Percentiles rank a stretch among this genome's conserved stretches.
Conservation (phyloP, 176 grass and related monocot species). For the Neostapfia colusana region DNA sequence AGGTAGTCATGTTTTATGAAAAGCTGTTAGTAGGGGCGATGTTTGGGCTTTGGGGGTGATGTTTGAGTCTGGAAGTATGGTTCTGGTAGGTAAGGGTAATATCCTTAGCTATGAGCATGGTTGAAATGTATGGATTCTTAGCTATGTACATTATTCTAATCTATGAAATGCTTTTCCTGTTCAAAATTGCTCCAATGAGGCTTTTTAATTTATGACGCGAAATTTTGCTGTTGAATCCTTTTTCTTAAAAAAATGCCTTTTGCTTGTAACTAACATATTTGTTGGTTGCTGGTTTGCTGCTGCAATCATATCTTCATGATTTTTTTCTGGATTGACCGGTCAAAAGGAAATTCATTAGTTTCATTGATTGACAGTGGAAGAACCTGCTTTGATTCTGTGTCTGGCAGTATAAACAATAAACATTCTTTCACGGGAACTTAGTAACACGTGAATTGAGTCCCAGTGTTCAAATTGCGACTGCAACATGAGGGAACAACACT, state of each 20-base stretch:
- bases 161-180: neutral
- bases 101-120: constrained; percentile 27
- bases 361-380: neutral
- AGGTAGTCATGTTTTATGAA: neutral
- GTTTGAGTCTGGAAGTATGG: constrained; percentile 9
- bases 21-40: neutral
- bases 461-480: neutral
- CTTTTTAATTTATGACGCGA: neutral
- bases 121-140: constrained; percentile 13
- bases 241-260: neutral
- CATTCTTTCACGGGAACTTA: neutral
- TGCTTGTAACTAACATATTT: neutral
- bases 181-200: neutral
- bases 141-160: constrained; percentile 38
- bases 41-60: neutral
- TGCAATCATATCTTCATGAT: constrained; percentile 4
- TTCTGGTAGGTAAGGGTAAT: constrained; percentile 20
- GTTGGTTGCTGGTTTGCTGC: neutral
- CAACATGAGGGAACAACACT: neutral
- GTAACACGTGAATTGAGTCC: neutral
- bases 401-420: neutral
- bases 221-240: neutral
- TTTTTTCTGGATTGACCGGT: neutral
- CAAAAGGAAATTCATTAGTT: neutral
- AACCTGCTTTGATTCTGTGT: neutral